Evolutionary conservation across 2,329 filamentous ascomycete genomes (phyloP), one percentile per base, ranked within the genome.

Genomic region (Neocatenulostroma microsporum): DNA sequence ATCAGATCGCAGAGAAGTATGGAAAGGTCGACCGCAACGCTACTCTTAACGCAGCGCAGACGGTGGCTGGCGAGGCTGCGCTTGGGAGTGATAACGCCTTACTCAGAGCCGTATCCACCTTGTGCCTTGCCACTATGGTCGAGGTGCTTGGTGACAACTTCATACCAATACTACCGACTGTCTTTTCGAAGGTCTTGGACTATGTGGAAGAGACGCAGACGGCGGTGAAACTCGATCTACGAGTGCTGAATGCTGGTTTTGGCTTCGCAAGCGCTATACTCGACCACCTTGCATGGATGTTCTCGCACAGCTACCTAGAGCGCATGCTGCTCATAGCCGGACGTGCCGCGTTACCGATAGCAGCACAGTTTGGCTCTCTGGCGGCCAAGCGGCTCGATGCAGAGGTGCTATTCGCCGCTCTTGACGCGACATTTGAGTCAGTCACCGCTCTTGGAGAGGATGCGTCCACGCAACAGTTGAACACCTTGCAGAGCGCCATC

Each of bases 1-100:
- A 95, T 63, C 84, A 85, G 60, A 93, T 98, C 45, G 77, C 84
- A 2, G 88, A 95, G 62, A 89, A 89, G 59, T 96, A 94, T 58
- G 93, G 91, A 48, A 93, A 91, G 68, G 93, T 88, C 59, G 84
- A 94, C 53, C 71, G 82, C 2, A 77, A 82, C 48, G 80, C 78
- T 29, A 82, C 94, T 29, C 72, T 82, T 18, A 74, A 75, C 4
- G 82, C 87, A 4, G 85, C 87, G 4, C 70, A 78, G 41, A 82
- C 81, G 2, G 82, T 98, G 50, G 79, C 84, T 24, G 79, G 87
- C 27, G 67, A 78, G 37, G 70, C 82, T 46, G 89, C 85, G 45
- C 73, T 96, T 31, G 84, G 82, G 24, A 80, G 83, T 56, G 62
- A 72, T 10, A 83, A 94, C 51, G 68, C 74, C 47, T 76, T 76